Evolutionary conservation across 2,329 filamentous ascomycete species (phyloP).

Genomic region (Cladosporium sp.): DNA sequence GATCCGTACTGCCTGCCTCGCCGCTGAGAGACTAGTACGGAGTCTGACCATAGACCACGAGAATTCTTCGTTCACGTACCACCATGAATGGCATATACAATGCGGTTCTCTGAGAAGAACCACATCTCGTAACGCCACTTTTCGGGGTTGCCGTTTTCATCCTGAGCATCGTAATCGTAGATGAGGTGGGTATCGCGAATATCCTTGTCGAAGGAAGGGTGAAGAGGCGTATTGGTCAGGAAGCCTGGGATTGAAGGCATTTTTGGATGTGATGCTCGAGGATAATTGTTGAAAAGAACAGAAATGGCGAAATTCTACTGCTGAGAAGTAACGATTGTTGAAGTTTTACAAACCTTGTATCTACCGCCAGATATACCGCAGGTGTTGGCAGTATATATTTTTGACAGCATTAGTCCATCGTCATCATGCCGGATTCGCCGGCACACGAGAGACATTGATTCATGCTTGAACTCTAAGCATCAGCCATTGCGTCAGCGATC

Average conservation of each 20-base stretch:
- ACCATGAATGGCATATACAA: slow-evolving; percentile 61
- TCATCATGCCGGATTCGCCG: background rate
- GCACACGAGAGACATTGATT: background rate
- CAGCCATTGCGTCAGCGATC: slow-evolving; percentile 1
- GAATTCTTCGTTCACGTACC: slow-evolving; percentile 35
- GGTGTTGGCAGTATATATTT: background rate
- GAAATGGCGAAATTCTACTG: background rate
- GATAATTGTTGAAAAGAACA: background rate
- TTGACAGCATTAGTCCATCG: background rate
- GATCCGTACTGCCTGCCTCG: background rate
- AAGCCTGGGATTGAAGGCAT: slow-evolving; percentile 32
- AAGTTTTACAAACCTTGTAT: background rate
- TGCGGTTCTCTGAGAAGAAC: slow-evolving; percentile 52
- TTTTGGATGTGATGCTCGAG: background rate
- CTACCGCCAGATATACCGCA: background rate
- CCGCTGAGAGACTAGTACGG: background rate
- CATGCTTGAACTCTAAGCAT: background rate
- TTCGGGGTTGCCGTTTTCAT: slow-evolving; percentile 51
- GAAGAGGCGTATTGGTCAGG: slow-evolving; percentile 23
- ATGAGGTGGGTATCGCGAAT: slow-evolving; percentile 56
- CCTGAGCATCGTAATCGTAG: slow-evolving; percentile 57
- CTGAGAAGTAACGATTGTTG: background rate
- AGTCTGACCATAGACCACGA: background rate
- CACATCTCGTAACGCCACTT: slow-evolving; percentile 65
- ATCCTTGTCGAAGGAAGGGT: slow-evolving; percentile 48